Percentiles rank a stretch among this genome's conserved stretches.
Conservation (phyloP, 1,139 yeast genomes). For the Yamadazyma jaroonii region DNA sequence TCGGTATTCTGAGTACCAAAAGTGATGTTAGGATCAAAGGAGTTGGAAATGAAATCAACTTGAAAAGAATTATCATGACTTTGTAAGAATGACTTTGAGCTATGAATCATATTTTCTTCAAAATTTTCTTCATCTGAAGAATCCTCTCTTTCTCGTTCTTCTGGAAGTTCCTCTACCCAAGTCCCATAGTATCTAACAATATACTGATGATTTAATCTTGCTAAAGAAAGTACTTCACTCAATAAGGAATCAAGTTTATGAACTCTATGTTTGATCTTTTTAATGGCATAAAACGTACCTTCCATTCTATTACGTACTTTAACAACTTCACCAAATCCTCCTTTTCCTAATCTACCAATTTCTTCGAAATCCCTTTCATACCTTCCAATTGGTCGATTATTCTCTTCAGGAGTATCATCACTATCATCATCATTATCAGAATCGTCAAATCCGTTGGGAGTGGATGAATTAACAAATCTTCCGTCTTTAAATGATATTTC, state of each 20-base stretch:
- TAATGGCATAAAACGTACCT: conserved; percentile 92
- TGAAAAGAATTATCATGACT: conserved; percentile 40
- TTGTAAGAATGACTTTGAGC: conserved; percentile 30
- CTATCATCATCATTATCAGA: neutral
- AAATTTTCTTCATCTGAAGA: conserved; percentile 19
- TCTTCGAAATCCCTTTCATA: conserved; percentile 82
- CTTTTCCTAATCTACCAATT: conserved; percentile 86
- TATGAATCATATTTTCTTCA: conserved; percentile 17
- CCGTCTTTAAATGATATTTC: conserved; percentile 13
- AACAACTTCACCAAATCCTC: conserved; percentile 97
- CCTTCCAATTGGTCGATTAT: conserved; percentile 24
- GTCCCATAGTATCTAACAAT: conserved; percentile 96
- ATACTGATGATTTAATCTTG: conserved; percentile 89
- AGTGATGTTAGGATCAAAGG: conserved; percentile 58
- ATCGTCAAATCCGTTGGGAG: neutral
- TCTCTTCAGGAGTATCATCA: neutral
- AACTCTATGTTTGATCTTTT: conserved; percentile 81
- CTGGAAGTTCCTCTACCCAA: conserved; percentile 67
- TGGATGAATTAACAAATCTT: conserved; percentile 5
- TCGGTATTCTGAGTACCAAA: conserved; percentile 42
- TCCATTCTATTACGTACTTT: conserved; percentile 91
- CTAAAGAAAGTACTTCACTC: conserved; percentile 88
- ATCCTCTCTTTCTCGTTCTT: conserved; percentile 15
- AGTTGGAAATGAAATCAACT: conserved; percentile 66
- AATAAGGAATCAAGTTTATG: conserved; percentile 76